Evolutionary conservation across 106 monocot species (phyloP).

Genomic region (Vanilla planifolia): DNA sequence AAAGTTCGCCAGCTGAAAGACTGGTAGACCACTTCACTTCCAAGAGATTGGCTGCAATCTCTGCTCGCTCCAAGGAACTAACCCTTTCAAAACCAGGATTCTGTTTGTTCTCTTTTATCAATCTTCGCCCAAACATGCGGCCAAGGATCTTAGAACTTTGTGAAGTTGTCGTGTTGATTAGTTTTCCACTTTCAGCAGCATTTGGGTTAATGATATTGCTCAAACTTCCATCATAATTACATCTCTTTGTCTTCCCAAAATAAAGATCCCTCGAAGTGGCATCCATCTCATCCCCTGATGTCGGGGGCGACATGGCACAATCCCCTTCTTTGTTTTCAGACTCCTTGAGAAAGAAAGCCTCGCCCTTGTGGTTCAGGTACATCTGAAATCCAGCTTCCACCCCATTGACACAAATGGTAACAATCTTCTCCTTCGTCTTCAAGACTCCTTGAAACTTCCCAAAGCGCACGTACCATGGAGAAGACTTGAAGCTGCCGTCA

Average conservation of each 20-base stretch:
- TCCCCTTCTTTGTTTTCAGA: slow-evolving; percentile 23
- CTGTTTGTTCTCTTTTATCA: slow-evolving; percentile 26
- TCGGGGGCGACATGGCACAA: slow-evolving; percentile 27
- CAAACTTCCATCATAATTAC: slow-evolving; percentile 13
- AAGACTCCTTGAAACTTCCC: slow-evolving; percentile 89
- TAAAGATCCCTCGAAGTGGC: neutral
- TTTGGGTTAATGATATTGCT: slow-evolving; percentile 10
- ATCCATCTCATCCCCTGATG: slow-evolving; percentile 60
- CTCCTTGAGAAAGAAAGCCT: slow-evolving; percentile 61
- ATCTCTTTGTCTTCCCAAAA: slow-evolving; percentile 20
- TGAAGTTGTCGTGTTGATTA: slow-evolving; percentile 26
- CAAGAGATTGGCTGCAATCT: slow-evolving; percentile 70
- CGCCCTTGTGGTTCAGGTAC: slow-evolving; percentile 80
- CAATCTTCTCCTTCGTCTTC: slow-evolving; percentile 71
- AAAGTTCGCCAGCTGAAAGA: too few species aligned
- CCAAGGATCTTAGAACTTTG: slow-evolving; percentile 30
- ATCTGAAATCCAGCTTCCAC: slow-evolving; percentile 66
- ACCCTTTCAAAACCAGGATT: slow-evolving; percentile 23
- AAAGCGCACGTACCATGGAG: slow-evolving; percentile 86
- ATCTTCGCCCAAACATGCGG: slow-evolving; percentile 55
- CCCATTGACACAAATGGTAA: slow-evolving; percentile 68
- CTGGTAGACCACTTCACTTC: slow-evolving; percentile 77
- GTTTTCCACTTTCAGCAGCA: slow-evolving; percentile 36
- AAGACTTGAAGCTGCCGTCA: slow-evolving; percentile 85
- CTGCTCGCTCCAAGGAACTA: slow-evolving; percentile 68